A percentile compares a stretch with the other conserved stretches of the same genome.
Conservation (phyloP, 352 stramenopile species). For the Pythium diclinum region DNA sequence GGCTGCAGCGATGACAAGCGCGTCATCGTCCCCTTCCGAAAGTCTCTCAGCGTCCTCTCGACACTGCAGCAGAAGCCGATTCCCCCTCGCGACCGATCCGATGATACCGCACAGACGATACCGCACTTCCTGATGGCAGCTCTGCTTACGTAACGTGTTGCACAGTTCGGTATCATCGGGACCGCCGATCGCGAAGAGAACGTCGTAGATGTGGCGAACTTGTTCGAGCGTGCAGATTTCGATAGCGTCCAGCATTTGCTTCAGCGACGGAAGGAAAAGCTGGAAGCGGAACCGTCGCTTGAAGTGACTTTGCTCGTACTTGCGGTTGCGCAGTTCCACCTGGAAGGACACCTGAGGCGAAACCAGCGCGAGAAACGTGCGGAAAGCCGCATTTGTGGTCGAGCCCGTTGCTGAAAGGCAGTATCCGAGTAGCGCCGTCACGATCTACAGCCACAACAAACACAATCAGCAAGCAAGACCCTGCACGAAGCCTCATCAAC, state of each 20-base stretch:
- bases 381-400: constrained; percentile 36
- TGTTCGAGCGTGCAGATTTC: constrained; percentile 38
- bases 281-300: constrained; percentile 29
- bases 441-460: constrained; percentile 29
- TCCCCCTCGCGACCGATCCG: constrained; percentile 37
- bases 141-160: constrained; percentile 52
- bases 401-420: constrained; percentile 29
- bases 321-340: constrained; percentile 14
- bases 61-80: constrained; percentile 29
- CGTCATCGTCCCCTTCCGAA: not conserved
- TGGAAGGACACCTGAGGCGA: constrained; percentile 30
- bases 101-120: constrained; percentile 55
- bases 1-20: constrained; percentile 7
- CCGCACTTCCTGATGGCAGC: constrained; percentile 48
- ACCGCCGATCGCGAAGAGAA: constrained; percentile 49
- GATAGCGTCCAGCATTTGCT: constrained; percentile 56
- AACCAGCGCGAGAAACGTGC: constrained; percentile 35
- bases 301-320: constrained; percentile 21
- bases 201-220: constrained; percentile 48
- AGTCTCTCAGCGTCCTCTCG: constrained; percentile 21
- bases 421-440: constrained; percentile 35
- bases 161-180: constrained; percentile 46
- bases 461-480: not conserved
- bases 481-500: not conserved
- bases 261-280: constrained; percentile 42